Evolutionary conservation across 257 asterid species (phyloP), one percentile per base, ranked within the genome.

Genomic region (Penstemon eatonii): DNA sequence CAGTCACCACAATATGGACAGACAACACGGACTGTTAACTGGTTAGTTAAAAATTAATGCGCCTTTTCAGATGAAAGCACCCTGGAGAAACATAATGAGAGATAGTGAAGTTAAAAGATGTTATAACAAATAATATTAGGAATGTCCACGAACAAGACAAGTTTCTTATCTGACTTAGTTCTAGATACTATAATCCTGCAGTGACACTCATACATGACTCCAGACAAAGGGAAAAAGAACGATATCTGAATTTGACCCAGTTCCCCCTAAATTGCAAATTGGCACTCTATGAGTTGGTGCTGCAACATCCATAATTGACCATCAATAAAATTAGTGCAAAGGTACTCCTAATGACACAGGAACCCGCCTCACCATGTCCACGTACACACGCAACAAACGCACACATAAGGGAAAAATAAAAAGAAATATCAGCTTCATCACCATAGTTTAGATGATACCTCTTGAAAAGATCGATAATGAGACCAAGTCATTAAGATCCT

Each of bases 1-100:
- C 88, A 90, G 85, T 77, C 84, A 86, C 92, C 91, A 83, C 82
- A 25, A 25, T 25, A 25, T 25, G 33, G 33, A 25, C 33, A 25
- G 33, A 25, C 33, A 25, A 25, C 33, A 25, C 52, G 25, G 58
- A 67, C 68, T 66, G 73, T 73, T 60, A 52, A 66, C 25, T 47
- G 56, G 69, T 73, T 62, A 38, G 78, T 67, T 19, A 59, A 33
- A 52, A 73, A 63, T 10, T 25, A 25, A 25, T 6, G 13, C 44
- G 51, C 55, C 56, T 13, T 39, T n/a, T 40, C 38, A 60, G 59
- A 60, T 60, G 39, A 4, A 9, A 46, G 11, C 9, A 15, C 33
- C 33, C 33, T 25, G 33, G 3, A 47, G 9, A 5, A n/a, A 43
- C 12, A 49, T 0, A n/a, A 7, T 25, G 33, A 18, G 12, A 33